phyloP scores from a whole-genome alignment of 75 land plant genomes.

The Picea sitchensis region DNA sequence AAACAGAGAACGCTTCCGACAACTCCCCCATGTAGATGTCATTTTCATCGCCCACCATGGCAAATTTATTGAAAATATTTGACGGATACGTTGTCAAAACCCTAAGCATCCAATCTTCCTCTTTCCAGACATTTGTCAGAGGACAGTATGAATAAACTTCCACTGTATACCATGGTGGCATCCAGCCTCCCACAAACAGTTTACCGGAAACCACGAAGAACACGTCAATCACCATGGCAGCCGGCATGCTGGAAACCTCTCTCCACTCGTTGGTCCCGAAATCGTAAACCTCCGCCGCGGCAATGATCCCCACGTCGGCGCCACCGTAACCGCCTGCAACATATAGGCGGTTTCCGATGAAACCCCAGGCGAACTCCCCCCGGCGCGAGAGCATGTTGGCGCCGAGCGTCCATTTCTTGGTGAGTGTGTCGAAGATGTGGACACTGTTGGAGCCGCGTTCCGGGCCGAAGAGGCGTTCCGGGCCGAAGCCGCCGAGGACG shows the following conservation, averaged over 20 bases:
- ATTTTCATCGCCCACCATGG: neutral
- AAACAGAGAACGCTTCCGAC: neutral
- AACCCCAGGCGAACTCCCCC: neutral
- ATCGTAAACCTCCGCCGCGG: neutral
- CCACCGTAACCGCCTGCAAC: neutral
- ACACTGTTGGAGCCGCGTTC: too few relatives aligned
- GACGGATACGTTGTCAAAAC: neutral
- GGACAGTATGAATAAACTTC: neutral
- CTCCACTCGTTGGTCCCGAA: neutral
- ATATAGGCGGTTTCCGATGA: slow-evolving; percentile 2
- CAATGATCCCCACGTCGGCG: neutral
- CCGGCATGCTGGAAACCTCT: neutral
- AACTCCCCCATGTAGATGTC: neutral
- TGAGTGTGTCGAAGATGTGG: neutral
- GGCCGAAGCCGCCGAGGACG: neutral
- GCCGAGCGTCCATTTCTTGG: neutral
- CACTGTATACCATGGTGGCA: neutral
- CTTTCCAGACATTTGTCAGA: neutral
- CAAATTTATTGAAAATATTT: neutral
- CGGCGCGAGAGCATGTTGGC: neutral
- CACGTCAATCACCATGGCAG: neutral
- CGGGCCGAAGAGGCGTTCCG: too few relatives aligned
- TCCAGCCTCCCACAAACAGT: neutral
- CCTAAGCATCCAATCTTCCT: neutral
- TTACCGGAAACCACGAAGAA: neutral